phyloP scores from a whole-genome alignment of 352 stramenopile genomes.

The Phytophthora citricola region DNA sequence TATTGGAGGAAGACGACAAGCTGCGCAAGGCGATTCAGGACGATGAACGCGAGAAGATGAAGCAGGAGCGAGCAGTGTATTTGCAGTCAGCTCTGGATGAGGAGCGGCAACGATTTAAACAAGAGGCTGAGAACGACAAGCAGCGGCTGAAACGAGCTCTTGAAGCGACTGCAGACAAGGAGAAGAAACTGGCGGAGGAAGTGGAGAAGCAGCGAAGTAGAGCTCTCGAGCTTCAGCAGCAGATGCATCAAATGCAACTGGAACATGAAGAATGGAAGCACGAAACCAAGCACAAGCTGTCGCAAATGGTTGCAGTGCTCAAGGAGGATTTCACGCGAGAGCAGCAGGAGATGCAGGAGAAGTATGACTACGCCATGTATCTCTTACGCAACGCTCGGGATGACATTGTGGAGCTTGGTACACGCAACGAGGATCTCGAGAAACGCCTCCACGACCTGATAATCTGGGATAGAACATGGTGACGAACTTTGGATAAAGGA shows the following conservation, averaged over 20 bases:
- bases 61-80: conserved; percentile 69
- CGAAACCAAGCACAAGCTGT: conserved; percentile 52
- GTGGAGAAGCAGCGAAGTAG: conserved; percentile 64
- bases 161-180: conserved; percentile 68
- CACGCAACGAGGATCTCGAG: conserved; percentile 67
- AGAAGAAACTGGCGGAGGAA: conserved; percentile 81
- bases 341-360: conserved; percentile 53
- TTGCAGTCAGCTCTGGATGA: conserved; percentile 70
- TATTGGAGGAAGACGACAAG: conserved; percentile 85
- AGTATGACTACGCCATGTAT: conserved; percentile 53
- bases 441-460: conserved; percentile 48
- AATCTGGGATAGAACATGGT: conserved; percentile 49
- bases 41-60: conserved; percentile 86
- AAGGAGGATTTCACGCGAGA: conserved; percentile 62
- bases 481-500: background rate
- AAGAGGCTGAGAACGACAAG: conserved; percentile 68
- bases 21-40: conserved; percentile 78
- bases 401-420: conserved; percentile 64
- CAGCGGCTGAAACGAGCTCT: conserved; percentile 52
- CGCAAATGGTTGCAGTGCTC: conserved; percentile 54
- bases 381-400: conserved; percentile 67
- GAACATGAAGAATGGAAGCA: conserved; percentile 65
- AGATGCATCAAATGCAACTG: conserved; percentile 62
- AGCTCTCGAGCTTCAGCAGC: conserved; percentile 61
- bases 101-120: conserved; percentile 64